Evolutionary conservation across 2,329 filamentous ascomycete genomes (phyloP).

Genomic region (Xylariaceae sp.): DNA sequence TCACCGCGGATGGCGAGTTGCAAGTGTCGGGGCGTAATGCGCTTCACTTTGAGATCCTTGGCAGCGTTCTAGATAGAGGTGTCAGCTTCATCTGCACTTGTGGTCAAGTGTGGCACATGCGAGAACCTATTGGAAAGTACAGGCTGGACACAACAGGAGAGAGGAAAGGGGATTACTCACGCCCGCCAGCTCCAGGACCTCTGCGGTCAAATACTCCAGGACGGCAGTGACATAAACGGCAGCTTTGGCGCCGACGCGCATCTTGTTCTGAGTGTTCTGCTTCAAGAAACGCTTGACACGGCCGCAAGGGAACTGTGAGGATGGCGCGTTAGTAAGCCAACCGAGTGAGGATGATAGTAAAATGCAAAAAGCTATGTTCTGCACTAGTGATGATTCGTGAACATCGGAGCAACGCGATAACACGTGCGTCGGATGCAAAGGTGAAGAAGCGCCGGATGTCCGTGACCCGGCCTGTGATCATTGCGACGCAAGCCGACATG

Average conservation of each 20-base stretch:
- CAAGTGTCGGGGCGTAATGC: constrained; percentile 95
- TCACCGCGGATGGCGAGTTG: constrained; percentile 98
- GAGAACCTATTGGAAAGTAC: neutral
- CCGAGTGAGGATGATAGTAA: neutral
- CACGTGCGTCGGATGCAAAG: neutral
- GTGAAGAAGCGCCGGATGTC: neutral
- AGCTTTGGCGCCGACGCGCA: constrained; percentile 98
- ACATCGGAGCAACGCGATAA: neutral
- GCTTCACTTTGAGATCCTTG: constrained; percentile 99
- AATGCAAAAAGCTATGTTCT: constrained; percentile 1
- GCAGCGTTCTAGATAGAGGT: constrained; percentile 70
- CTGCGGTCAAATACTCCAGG: constrained; percentile 94
- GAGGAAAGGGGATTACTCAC: constrained; percentile 45
- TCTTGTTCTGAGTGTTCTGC: constrained; percentile 99
- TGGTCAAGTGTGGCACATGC: neutral
- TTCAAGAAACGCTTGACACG: constrained; percentile 99
- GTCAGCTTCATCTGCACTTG: constrained; percentile 17
- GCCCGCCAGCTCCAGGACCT: constrained; percentile 95
- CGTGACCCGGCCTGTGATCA: neutral
- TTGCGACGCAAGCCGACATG: constrained; percentile 1
- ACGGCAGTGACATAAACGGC: constrained; percentile 98
- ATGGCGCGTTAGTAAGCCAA: constrained; percentile 18
- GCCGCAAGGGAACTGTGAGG: constrained; percentile 85
- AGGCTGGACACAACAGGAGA: constrained; percentile 11
- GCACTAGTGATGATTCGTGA: neutral